Evolutionary conservation across 257 asterid species (phyloP).

Genomic region (Salvia rosmarinus): DNA sequence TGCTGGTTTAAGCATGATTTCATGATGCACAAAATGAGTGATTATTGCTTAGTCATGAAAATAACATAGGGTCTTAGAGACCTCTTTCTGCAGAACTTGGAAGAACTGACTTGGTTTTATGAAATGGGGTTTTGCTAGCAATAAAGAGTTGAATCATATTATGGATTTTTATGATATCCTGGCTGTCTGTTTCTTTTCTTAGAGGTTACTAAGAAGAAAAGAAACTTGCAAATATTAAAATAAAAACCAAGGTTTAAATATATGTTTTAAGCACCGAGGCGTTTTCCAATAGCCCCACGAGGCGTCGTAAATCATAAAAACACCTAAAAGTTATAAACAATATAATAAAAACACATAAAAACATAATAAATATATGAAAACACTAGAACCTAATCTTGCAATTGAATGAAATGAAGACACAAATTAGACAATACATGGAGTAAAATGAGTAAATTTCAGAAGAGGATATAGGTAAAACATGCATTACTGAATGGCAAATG

Average conservation of each 20-base stretch:
- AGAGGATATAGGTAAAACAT: neutral
- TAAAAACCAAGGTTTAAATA: too few species aligned
- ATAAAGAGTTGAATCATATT: neutral
- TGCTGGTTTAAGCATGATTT: conserved; percentile 6
- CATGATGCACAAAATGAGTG: neutral
- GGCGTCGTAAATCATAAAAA: too few species aligned
- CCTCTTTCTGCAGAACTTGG: neutral
- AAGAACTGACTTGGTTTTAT: neutral
- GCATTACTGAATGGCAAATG: too few species aligned
- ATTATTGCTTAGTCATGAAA: neutral
- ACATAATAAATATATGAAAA: too few species aligned
- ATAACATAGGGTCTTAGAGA: neutral
- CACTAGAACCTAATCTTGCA: neutral
- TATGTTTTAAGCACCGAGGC: too few species aligned
- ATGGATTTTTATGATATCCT: neutral
- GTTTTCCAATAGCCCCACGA: too few species aligned
- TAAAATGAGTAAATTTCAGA: neutral
- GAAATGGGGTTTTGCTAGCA: neutral
- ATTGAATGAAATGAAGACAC: neutral
- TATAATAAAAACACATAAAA: too few species aligned
- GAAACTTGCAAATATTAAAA: neutral
- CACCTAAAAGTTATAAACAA: too few species aligned
- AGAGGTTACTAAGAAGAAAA: neutral
- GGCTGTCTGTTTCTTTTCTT: conserved; percentile 6
- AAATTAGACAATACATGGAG: neutral